Evolutionary conservation across 768 basidiomycete species (phyloP), one percentile per base, ranked within the genome.

Genomic region (Termitomyces sp.): DNA sequence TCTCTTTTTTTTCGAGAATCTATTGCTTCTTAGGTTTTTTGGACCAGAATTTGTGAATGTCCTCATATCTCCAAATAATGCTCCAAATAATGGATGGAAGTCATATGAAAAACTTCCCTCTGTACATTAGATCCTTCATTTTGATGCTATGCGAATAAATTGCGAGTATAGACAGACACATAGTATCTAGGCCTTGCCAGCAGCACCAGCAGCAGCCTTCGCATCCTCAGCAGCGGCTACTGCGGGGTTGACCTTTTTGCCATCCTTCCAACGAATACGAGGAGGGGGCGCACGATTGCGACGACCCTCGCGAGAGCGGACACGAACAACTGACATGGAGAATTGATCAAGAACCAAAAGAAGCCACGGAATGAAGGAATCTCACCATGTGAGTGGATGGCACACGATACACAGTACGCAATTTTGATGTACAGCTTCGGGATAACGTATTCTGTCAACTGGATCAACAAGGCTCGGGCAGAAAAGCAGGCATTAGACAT

Each of bases 391-490:
- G 94, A 94, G 82, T 99, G 97, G 73, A 99, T 98, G 39, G 97
- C 97, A 72, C 97, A 99, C 48, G 95, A 97, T 56, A 99, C 91
- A 74, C 97, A 99, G 83, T 99, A 98, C 43, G 85, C 89, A 67
- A 97, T 92, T 86, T 98, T 96, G 82, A 95, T 89, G 83, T 98
- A 98, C 62, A 98, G 77, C 75, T 98, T 98, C 39, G 96, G 96
- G 67, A 98, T 87, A 58, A 84, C 85, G 76, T 98, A 98, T 76
- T 98, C 96, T 94, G 71, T 42, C 49, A 52, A n/a, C 16, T 30
- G 49, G 14, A 56, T 57, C 32, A 58, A 44, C 23, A 42, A 45
- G 40, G n/a, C 9, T 32, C 21, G 12, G n/a, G 21, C n/a, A 25
- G 45, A 48, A 5, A 3, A 11, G 11, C 47, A 17, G 42, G 25